Percentiles rank a stretch among this genome's conserved stretches.
Conservation (phyloP, 2,329 filamentous ascomycete genomes). For the Diaporthe longicolla region DNA sequence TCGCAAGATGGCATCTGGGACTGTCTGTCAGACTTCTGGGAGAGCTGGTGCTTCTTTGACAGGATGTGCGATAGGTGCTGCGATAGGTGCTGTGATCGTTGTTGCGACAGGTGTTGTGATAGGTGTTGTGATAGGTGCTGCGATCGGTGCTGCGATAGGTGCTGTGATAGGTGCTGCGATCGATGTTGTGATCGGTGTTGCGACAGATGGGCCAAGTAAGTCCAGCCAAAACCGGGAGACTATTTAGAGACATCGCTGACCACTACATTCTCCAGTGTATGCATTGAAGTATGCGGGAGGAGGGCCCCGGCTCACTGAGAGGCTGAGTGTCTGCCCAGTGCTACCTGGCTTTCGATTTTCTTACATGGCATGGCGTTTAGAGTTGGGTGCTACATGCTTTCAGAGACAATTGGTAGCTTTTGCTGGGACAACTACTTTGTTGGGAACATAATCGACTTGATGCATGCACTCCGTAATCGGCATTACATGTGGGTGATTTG, state of each 20-base stretch:
- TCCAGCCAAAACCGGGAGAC: not conserved
- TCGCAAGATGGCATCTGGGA: slow-evolving; percentile 16
- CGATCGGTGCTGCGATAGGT: slow-evolving; percentile 28
- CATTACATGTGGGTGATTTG: not conserved
- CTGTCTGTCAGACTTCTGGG: slow-evolving; percentile 24
- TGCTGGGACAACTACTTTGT: not conserved
- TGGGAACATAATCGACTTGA: not conserved
- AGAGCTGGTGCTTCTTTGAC: slow-evolving; percentile 36
- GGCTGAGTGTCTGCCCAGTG: not conserved
- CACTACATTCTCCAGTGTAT: not conserved
- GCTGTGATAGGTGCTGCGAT: slow-evolving; percentile 34
- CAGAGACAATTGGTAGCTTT: not conserved
- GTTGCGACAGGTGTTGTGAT: slow-evolving; percentile 32
- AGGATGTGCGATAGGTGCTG: slow-evolving; percentile 26
- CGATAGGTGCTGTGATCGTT: slow-evolving; percentile 23
- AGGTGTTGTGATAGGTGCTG: slow-evolving; percentile 17
- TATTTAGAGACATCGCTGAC: not conserved
- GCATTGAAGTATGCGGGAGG: slow-evolving; percentile 25
- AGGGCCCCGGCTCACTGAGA: not conserved
- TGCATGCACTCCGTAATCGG: no score
- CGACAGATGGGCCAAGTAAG: slow-evolving; percentile 17
- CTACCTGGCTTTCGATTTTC: not conserved
- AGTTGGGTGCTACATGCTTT: not conserved
- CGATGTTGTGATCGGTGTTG: slow-evolving; percentile 17
- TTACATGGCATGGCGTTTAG: slow-evolving; percentile 7